Evolutionary conservation across 2,329 filamentous ascomycete genomes (phyloP).

Genomic region (Beauveria medogensis): DNA sequence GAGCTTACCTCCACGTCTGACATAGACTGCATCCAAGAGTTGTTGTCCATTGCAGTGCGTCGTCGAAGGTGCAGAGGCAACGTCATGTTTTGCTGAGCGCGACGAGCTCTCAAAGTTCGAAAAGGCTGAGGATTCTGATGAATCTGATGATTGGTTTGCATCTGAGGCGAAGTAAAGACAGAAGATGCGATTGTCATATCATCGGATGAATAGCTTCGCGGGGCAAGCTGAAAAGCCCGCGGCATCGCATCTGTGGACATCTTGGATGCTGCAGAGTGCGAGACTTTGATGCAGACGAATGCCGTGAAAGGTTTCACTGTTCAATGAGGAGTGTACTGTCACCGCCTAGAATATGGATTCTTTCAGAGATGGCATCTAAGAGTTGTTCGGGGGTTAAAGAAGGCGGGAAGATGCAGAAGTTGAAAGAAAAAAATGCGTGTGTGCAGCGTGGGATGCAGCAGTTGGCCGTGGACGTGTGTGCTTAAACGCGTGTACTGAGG

Average conservation of each 20-base stretch:
- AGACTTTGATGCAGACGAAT: neutral
- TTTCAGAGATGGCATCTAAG: neutral
- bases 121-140: neutral
- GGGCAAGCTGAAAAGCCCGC: neutral
- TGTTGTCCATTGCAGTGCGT: slow-evolving; percentile 11
- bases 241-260: neutral
- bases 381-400: neutral
- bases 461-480: neutral
- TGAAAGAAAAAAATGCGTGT: neutral
- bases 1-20: slow-evolving; percentile 15
- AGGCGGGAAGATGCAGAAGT: neutral
- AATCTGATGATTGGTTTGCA: neutral
- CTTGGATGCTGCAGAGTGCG: neutral
- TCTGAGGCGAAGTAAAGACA: neutral
- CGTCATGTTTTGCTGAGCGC: neutral
- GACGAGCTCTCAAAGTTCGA: slow-evolving; percentile 15
- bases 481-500: neutral
- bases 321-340: neutral
- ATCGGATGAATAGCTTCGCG: neutral
- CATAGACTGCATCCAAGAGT: slow-evolving; percentile 14
- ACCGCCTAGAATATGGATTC: neutral
- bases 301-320: neutral
- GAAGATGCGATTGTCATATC: neutral
- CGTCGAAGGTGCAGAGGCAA: slow-evolving; percentile 1
- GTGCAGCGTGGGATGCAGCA: neutral